Percentiles rank a stretch among this genome's conserved stretches.
Evolutionary conservation across 176 grass and related monocot genomes (phyloP).

Genomic region (Chloris gayana): DNA sequence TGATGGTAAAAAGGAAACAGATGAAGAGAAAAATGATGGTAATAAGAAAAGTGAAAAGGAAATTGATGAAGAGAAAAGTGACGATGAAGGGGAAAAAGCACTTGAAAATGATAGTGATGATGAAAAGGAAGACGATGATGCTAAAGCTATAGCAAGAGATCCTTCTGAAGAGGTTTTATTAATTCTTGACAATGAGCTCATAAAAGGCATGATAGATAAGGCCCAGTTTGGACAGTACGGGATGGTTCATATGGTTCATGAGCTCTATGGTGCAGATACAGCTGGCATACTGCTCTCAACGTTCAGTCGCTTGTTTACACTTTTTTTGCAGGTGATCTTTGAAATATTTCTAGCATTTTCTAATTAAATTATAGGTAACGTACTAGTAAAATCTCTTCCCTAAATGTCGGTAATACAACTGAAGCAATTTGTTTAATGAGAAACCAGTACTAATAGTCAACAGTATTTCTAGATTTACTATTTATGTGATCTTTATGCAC

Average conservation of each 20-base stretch:
- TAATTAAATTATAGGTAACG: constrained; percentile 4
- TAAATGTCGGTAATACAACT: not conserved
- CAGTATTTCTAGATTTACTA: not conserved
- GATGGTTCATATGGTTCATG: constrained; percentile 90
- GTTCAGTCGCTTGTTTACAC: constrained; percentile 92
- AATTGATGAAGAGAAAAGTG: not conserved
- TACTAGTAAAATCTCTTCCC: not conserved
- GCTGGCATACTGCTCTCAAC: constrained; percentile 80
- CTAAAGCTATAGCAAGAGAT: not conserved
- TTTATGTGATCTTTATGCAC: not conserved
- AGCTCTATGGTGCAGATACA: constrained; percentile 81
- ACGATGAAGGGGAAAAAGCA: not conserved
- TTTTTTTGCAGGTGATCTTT: constrained; percentile 78
- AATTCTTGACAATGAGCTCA: constrained; percentile 70
- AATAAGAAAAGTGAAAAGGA: not conserved
- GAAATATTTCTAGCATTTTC: constrained; percentile 14
- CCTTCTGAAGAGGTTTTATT: constrained; percentile 43
- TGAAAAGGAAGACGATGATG: not conserved
- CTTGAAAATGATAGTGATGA: not conserved
- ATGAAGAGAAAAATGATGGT: not conserved
- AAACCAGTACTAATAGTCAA: not conserved
- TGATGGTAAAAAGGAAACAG: not conserved
- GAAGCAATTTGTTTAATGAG: not conserved
- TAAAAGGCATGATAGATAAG: constrained; percentile 96
- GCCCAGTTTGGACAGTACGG: constrained; percentile 80